Evolutionary conservation across 1,139 yeast genomes (phyloP), one percentile per base, ranked within the genome.

Genomic region (Hansenula anomala): DNA sequence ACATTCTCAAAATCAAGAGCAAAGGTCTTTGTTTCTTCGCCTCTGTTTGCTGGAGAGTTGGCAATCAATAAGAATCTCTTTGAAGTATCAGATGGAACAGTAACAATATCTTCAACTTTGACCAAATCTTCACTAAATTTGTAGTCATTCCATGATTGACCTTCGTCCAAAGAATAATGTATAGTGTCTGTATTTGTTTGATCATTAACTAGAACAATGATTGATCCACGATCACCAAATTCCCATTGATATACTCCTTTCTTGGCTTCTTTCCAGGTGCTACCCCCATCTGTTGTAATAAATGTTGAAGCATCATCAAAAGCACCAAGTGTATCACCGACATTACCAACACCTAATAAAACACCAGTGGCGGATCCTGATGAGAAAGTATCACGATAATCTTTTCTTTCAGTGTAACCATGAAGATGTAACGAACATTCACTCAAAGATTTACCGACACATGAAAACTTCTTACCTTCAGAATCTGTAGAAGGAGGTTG

Each of bases 221-320:
- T 73, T 1, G 96, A 80, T 8, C 99, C 98, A 49, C 89, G 83
- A 58, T 94, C 98, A 43, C 97, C 98, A 60, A 71, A 92, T 59
- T 90, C 97, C 97, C 97, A 94, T 77, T 84, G 84, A 54, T 75
- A 74, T 0, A 77, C 73, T 1, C 95, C 95, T 46, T 82, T 75
- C 38, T 64, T 71, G 22, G 89, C 66, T 60, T 88, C 95, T 40
- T 61, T 76, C 98, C 98, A 92, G 3, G 90, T 73, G 4, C 80
- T 63, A 34, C 99, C 99, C 3, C 95, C 98, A 63, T 94, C 97
- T 6, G 71, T 67, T 13, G 96, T 80, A 46, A 92, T 63, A 51
- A 78, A 92, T 0, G 96, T 86, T 3, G 85, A 67, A 1, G 82
- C 72, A 26, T 78, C 73, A 10, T 72, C 71, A 30, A 64, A 57